Evolutionary conservation across 129 eudicot genomes (phyloP).

Genomic region (Heracleum sosnowskyi): DNA sequence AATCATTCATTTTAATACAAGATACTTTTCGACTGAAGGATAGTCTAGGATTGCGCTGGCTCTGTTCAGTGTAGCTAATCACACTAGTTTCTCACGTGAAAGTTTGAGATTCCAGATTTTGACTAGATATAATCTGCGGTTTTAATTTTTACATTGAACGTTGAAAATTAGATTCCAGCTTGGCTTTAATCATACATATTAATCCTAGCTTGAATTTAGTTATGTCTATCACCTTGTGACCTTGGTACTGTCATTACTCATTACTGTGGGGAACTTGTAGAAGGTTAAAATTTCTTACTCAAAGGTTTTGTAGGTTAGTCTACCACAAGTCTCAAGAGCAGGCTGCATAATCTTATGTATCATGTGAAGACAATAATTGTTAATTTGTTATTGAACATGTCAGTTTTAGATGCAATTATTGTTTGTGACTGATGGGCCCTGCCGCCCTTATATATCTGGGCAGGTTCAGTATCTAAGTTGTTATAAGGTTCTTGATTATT

Average conservation of each 20-base stretch:
- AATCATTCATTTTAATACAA: not conserved
- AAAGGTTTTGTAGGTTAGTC: not conserved
- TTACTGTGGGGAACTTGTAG: not conserved
- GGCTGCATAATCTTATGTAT: conserved; percentile 3
- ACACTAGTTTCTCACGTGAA: not conserved
- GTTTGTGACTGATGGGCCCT: not conserved
- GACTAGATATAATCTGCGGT: not conserved
- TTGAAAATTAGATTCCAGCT: not conserved
- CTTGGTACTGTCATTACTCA: not conserved
- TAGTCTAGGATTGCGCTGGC: not conserved
- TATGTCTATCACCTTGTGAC: not conserved
- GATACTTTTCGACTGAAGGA: not conserved
- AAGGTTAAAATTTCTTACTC: not conserved
- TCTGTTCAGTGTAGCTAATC: not conserved
- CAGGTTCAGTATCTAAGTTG: not conserved
- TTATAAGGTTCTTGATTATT: conserved; percentile 14
- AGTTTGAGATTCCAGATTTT: not conserved
- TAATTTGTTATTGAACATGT: not conserved
- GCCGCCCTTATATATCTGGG: too few relatives aligned
- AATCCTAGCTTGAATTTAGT: not conserved
- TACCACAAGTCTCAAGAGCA: not conserved
- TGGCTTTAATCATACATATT: not conserved
- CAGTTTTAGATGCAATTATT: not conserved
- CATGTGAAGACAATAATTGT: not conserved
- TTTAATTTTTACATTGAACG: not conserved